Base-by-base conservation (phyloP, 2,329 filamentous ascomycete species). In the Niveomyces coronatus region DNA sequence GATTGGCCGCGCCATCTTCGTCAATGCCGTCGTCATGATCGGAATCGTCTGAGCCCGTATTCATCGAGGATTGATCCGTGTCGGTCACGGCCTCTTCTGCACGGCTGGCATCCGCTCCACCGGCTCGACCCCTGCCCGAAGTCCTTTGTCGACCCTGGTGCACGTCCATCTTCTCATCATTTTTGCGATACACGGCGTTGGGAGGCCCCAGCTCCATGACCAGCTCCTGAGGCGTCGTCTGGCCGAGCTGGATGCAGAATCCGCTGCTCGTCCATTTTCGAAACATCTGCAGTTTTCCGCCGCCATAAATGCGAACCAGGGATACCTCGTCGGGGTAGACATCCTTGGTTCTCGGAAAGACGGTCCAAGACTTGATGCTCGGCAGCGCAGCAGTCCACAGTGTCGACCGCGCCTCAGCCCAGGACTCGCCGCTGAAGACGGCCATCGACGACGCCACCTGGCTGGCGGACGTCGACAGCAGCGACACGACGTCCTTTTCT, bases 141-240 rank as follows among this genome's bases (percentile, higher is more conserved):
- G 72, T 75, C 5, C 65, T 59, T 4, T 69, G 64, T 16, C 74
- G 65, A 48, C 72, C 67, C 56, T 79, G 77, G 56, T 94, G 88
- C 37, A 94, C 91, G 10, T 85, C 83, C 63, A 95, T 82, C 34
- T 85, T 76, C 54, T 87, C 81, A 55, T 94, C 87, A 51, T 83
- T 85, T 62, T 94, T 94, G 45, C 84, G 77, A 59, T 95, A 95
- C 31, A 94, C 93, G 15, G 88, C 85, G 56, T 95, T 89, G 2
- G 91, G 91, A 5, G 91, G 86, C 0, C 91, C 91, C 7, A 98
- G 72, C 52, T 94, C 88, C 41, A 85, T 82, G 15, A 96, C 76
- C 3, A 98, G 65, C 48, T 96, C 87, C 61, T 98, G 91, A 0
- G 87, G 85, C 2, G 85, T 93, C 0, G 89, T 96, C 53, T 91